Evolutionary conservation across 2,329 filamentous ascomycete species (phyloP).

Genomic region (Neonectria coccinea): DNA sequence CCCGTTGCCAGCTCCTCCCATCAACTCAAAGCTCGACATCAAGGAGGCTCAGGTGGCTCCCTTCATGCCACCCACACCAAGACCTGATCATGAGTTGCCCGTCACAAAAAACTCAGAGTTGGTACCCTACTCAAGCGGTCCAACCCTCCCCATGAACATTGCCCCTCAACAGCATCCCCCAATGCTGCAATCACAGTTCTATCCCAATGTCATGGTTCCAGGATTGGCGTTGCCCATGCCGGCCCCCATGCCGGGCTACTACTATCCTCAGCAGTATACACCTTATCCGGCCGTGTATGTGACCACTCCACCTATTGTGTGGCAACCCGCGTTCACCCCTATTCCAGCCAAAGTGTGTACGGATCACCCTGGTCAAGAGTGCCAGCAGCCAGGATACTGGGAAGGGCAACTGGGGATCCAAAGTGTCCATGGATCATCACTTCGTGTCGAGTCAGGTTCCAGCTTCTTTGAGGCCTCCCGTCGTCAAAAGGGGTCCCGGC

Average conservation of each 20-base stretch:
- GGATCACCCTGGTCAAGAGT: background rate
- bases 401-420: background rate
- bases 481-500: background rate
- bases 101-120: background rate
- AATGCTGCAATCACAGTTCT: background rate
- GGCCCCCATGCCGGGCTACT: background rate
- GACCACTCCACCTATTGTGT: background rate
- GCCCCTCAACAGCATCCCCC: background rate
- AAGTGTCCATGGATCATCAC: background rate
- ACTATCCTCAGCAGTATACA: background rate
- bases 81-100: slow-evolving; percentile 11
- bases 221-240: background rate
- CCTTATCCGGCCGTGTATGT: slow-evolving; percentile 1
- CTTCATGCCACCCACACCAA: slow-evolving; percentile 25
- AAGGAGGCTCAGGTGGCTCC: background rate
- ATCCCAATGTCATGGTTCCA: background rate
- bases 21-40: background rate
- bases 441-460: background rate
- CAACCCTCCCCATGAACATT: background rate
- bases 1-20: background rate
- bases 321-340: background rate
- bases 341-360: background rate
- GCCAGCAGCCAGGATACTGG: background rate
- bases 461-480: background rate
- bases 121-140: background rate